These are phyloP conservation scores for Rosa multiflora DNA, from an alignment of 306 rosid species.

Conservation along the genomic window DNA sequence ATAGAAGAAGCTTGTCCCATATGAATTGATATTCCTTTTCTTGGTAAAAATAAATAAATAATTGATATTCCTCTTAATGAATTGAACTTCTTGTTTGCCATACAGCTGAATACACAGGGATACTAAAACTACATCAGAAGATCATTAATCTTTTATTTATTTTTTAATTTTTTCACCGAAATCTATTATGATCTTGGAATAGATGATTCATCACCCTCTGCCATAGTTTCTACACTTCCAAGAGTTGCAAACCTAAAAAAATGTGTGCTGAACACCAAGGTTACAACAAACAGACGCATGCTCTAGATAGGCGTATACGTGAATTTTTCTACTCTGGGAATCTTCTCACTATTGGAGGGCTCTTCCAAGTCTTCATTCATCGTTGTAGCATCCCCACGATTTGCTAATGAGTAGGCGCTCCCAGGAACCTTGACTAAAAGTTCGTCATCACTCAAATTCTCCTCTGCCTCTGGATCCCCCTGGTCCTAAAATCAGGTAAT, in stretches of 20 bases:
- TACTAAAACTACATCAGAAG: neutral
- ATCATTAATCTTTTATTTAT: too few relatives aligned
- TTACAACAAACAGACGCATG: neutral
- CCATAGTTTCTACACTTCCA: neutral
- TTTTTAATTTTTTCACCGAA: too few relatives aligned
- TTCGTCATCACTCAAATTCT: constrained; percentile 47
- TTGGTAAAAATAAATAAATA: too few relatives aligned
- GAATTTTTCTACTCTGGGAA: neutral
- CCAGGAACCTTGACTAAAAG: constrained; percentile 83
- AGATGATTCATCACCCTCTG: neutral
- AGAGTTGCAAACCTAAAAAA: neutral
- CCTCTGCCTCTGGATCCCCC: constrained; percentile 28
- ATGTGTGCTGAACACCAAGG: neutral
- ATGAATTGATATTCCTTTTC: too few relatives aligned
- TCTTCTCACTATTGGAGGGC: constrained; percentile 10
- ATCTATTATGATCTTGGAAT: neutral
- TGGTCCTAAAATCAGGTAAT: constrained; percentile 42
- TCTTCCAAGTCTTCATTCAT: constrained; percentile 30
- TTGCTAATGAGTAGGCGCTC: constrained; percentile 68
- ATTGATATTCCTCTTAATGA: neutral
- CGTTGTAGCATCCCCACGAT: constrained; percentile 28
- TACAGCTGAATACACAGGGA: neutral
- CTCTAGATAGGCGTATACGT: neutral
- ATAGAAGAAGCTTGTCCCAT: too few relatives aligned
- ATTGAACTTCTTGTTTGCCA: neutral